A percentile compares a stretch with the other conserved stretches of the same genome.
These are phyloP conservation scores for Kazachstania sp. DNA, from an alignment of 1,139 yeast genomes.

Conservation along the genomic window DNA sequence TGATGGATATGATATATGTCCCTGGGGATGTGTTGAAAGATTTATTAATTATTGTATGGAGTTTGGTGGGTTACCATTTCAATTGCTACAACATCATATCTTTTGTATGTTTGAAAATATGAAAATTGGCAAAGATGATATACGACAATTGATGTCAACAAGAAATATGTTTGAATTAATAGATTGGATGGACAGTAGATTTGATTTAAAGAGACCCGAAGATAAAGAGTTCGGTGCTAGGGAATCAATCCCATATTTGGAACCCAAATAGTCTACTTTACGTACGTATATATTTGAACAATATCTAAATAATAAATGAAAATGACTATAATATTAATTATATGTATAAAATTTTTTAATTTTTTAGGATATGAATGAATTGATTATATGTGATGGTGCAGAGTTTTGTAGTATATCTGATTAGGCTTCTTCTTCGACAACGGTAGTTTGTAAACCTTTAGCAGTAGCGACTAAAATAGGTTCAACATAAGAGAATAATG, in stretches of 20 bases:
- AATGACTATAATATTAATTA: background rate
- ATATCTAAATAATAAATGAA: background rate
- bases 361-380: background rate
- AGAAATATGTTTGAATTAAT: constrained; percentile 53
- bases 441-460: constrained; percentile 97
- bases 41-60: constrained; percentile 73
- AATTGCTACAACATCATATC: constrained; percentile 78
- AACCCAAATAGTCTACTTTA: background rate
- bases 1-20: constrained; percentile 61
- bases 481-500: constrained; percentile 96
- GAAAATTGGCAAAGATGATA: constrained; percentile 41
- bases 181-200: constrained; percentile 73
- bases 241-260: constrained; percentile 44
- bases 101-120: constrained; percentile 72
- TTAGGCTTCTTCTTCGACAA: constrained; percentile 81
- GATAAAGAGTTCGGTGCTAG: constrained; percentile 63
- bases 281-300: background rate
- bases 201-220: constrained; percentile 53
- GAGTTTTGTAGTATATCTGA: background rate
- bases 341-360: background rate
- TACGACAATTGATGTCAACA: constrained; percentile 59
- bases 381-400: background rate
- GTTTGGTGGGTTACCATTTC: constrained; percentile 70
- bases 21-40: constrained; percentile 84
- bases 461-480: constrained; percentile 89